Evolutionary conservation across 2,329 filamentous ascomycete genomes (phyloP).

Genomic region (Boeremia exigua): DNA sequence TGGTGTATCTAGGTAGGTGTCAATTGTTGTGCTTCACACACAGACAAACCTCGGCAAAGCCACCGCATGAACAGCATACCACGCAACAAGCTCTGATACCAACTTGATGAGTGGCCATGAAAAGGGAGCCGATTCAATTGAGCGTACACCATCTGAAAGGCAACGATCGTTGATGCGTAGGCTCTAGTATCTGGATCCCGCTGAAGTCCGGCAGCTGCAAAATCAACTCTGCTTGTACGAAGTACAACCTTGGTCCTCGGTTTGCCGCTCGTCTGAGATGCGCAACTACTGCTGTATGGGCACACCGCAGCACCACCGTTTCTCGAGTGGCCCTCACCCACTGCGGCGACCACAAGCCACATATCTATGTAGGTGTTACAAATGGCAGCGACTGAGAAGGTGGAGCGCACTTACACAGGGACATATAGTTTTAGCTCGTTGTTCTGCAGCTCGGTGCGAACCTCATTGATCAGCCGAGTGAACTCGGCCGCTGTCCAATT

Average conservation of each 20-base stretch:
- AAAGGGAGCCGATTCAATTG: background rate
- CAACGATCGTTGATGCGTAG: background rate
- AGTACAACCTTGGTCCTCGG: background rate
- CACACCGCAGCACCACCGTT: no score
- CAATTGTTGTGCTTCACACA: no score
- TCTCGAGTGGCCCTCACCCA: background rate
- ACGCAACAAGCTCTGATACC: background rate
- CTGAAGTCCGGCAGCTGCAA: background rate
- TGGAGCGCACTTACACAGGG: conserved; percentile 37
- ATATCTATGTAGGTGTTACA: conserved; percentile 30
- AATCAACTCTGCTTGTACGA: background rate
- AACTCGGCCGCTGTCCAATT: conserved; percentile 42
- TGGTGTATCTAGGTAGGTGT: background rate
- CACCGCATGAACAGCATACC: background rate
- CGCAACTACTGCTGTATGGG: background rate
- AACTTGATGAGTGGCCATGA: background rate
- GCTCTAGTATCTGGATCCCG: background rate
- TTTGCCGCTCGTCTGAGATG: background rate
- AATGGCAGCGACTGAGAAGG: background rate
- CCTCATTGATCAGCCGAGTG: conserved; percentile 34
- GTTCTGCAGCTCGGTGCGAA: conserved; percentile 39
- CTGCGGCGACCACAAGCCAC: conserved; percentile 44
- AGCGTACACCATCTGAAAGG: background rate
- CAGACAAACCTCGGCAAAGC: background rate
- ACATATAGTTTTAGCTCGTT: conserved; percentile 44